Percentiles rank a stretch among this genome's conserved stretches.
Conservation (phyloP, 1,284 basidiomycete genomes). For the Malassezia globosa region DNA sequence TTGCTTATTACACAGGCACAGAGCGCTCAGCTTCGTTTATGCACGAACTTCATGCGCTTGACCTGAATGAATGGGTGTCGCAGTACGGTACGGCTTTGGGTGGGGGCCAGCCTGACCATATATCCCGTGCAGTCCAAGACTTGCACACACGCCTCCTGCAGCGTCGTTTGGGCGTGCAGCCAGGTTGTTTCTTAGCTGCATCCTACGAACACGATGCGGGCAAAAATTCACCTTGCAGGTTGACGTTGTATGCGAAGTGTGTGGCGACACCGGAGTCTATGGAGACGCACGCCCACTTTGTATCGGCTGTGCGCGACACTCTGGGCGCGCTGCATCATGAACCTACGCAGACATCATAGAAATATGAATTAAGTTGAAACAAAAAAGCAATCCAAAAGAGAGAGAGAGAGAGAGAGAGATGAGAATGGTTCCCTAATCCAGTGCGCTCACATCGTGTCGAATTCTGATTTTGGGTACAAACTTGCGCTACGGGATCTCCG, state of each 20-base stretch:
- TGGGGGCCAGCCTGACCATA: neutral
- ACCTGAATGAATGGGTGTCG: slow-evolving; percentile 10
- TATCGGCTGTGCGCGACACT: neutral
- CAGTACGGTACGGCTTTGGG: neutral
- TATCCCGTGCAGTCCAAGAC: neutral
- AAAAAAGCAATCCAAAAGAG: too few relatives aligned
- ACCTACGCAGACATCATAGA: too few relatives aligned
- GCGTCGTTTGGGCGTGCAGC: neutral
- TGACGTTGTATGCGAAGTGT: slow-evolving; percentile 4
- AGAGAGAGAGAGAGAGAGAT: too few relatives aligned
- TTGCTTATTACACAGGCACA: neutral
- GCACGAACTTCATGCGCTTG: neutral
- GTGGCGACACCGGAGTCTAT: neutral
- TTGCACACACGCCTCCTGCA: neutral
- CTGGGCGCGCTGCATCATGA: neutral
- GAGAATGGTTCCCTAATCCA: too few relatives aligned
- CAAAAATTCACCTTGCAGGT: neutral
- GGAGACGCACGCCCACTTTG: neutral
- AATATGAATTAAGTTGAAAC: too few relatives aligned
- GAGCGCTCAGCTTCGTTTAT: slow-evolving; percentile 1
- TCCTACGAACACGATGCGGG: neutral
- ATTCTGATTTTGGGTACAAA: too few relatives aligned
- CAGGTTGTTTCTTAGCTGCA: slow-evolving; percentile 5
- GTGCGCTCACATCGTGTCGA: too few relatives aligned
- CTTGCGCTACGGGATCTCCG: too few relatives aligned